These are phyloP conservation scores for Yamadazyma aaseri DNA, from an alignment of 1,139 yeast genomes.

Conservation along the genomic window DNA sequence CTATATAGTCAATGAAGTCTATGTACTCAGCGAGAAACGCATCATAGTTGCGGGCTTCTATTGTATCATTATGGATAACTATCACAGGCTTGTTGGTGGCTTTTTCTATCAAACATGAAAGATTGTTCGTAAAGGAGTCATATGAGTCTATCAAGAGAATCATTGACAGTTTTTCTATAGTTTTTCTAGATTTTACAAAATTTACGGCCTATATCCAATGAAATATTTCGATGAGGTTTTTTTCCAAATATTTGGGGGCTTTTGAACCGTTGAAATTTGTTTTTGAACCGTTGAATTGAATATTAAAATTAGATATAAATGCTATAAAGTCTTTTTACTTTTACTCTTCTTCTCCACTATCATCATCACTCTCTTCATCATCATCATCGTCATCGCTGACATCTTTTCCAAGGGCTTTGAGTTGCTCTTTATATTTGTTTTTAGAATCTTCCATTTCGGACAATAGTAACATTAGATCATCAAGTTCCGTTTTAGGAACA, in stretches of 20 bases:
- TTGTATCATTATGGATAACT: constrained; percentile 75
- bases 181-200: no score
- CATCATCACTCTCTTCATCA: constrained; percentile 28
- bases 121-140: constrained; percentile 89
- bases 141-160: constrained; percentile 86
- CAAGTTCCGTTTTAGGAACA: constrained; percentile 64
- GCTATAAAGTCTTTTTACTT: no score
- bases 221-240: constrained; percentile 1
- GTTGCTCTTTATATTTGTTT: constrained; percentile 53
- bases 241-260: not conserved
- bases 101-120: constrained; percentile 60
- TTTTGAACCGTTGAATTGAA: no score
- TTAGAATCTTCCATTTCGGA: constrained; percentile 73
- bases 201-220: no score
- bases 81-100: constrained; percentile 56
- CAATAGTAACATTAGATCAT: constrained; percentile 72
- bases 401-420: constrained; percentile 49
- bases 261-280: no score
- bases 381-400: constrained; percentile 47
- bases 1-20: constrained; percentile 66
- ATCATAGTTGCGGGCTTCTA: constrained; percentile 33
- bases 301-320: no score
- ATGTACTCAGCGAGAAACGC: constrained; percentile 37
- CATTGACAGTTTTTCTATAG: no score
- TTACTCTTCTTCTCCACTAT: constrained; percentile 13